Conservation (phyloP, 2,329 filamentous ascomycete species). For the Plectosphaerella plurivora region DNA sequence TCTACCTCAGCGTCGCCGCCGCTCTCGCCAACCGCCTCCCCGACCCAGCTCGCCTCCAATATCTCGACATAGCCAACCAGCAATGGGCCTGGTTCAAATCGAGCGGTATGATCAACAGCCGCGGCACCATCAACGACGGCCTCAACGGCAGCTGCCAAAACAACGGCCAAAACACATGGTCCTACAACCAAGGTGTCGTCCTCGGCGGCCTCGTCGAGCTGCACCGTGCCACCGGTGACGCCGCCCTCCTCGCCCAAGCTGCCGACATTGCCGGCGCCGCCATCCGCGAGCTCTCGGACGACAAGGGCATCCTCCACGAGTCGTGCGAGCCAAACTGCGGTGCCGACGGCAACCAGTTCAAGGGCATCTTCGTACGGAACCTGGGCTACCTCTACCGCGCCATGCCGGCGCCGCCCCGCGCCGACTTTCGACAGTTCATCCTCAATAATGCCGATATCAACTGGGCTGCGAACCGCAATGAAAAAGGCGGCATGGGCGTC, state of each 20-base stretch:
- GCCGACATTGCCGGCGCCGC: constrained; percentile 47
- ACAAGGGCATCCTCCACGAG: constrained; percentile 44
- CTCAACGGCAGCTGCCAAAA: constrained; percentile 43
- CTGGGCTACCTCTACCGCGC: constrained; percentile 52
- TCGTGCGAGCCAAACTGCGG: constrained; percentile 41
- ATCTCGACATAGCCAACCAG: constrained; percentile 42
- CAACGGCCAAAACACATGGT: constrained; percentile 45
- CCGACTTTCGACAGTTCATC: constrained; percentile 50
- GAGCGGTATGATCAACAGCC: constrained; percentile 46
- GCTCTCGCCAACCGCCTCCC: constrained; percentile 46
- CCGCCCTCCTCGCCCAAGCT: constrained; percentile 35
- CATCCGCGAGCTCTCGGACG: constrained; percentile 37
- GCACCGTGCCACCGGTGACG: constrained; percentile 36
- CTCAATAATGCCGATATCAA: constrained; percentile 59
- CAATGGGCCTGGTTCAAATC: constrained; percentile 50
- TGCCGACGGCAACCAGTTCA: constrained; percentile 60
- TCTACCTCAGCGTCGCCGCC: constrained; percentile 49
- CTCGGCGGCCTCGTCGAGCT: constrained; percentile 52
- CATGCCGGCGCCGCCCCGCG: constrained; percentile 32
- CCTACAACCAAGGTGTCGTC: constrained; percentile 56
- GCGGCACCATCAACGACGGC: constrained; percentile 50
- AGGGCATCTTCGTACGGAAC: constrained; percentile 66
- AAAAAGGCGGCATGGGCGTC: constrained; percentile 49
- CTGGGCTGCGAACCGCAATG: constrained; percentile 54
- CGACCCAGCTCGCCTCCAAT: constrained; percentile 25